phyloP scores from a whole-genome alignment of 257 asterid species.

The Solanum dulcamara region DNA sequence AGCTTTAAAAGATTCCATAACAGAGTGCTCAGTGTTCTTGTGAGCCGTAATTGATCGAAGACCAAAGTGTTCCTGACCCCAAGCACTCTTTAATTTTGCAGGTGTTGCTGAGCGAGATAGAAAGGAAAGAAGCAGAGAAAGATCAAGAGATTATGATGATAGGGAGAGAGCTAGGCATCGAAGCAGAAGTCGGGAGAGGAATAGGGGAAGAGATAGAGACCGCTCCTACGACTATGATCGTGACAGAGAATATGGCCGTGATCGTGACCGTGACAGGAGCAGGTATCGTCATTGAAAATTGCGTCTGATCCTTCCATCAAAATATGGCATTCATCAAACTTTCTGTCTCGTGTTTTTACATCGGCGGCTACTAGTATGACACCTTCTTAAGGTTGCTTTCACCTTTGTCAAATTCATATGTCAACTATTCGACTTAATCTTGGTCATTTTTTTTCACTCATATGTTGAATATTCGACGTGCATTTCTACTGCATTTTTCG shows the following conservation, averaged over 20 bases:
- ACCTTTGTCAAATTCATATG: neutral
- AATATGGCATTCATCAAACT: neutral
- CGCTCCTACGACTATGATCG: slow-evolving; percentile 52
- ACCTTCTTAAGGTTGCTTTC: neutral
- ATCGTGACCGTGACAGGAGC: slow-evolving; percentile 37
- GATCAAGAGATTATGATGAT: slow-evolving; percentile 63
- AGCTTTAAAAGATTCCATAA: neutral
- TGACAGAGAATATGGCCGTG: slow-evolving; percentile 64
- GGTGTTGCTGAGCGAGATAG: slow-evolving; percentile 49
- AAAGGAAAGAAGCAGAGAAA: slow-evolving; percentile 57
- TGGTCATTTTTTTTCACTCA: neutral
- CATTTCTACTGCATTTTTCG: neutral
- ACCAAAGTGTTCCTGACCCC: neutral
- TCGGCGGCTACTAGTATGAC: neutral
- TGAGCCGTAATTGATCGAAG: neutral
- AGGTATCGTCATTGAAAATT: neutral
- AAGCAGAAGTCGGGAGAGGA: slow-evolving; percentile 54
- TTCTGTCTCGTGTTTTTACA: neutral
- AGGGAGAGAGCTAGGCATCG: slow-evolving; percentile 65
- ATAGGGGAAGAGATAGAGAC: slow-evolving; percentile 56
- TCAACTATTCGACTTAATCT: neutral
- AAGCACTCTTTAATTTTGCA: slow-evolving; percentile 2
- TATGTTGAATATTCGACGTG: neutral
- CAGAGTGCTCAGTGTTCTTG: neutral
- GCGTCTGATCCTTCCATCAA: neutral